A percentile compares a stretch with the other conserved stretches of the same genome.
Evolutionary conservation across 2,329 filamentous ascomycete genomes (phyloP).

Genomic region (Colletotrichum musicola): DNA sequence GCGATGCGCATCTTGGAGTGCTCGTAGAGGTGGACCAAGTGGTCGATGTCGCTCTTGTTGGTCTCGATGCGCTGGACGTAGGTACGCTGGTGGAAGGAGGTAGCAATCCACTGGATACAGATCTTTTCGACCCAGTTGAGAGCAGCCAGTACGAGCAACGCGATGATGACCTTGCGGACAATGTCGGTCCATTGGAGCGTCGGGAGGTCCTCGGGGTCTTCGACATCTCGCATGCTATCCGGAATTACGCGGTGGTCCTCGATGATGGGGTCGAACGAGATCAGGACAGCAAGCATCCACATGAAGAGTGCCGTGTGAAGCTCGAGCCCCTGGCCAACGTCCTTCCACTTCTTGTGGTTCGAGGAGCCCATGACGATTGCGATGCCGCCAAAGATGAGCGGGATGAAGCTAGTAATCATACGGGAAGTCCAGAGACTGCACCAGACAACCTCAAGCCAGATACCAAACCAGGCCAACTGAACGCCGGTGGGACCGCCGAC

Average conservation of each 20-base stretch:
- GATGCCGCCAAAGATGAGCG: slow-evolving; percentile 60
- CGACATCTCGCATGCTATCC: slow-evolving; percentile 49
- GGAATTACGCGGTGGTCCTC: slow-evolving; percentile 64
- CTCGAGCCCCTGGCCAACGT: slow-evolving; percentile 87
- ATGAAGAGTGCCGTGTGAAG: slow-evolving; percentile 88
- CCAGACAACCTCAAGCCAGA: slow-evolving; percentile 97
- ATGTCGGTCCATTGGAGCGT: slow-evolving; percentile 76
- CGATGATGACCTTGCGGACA: slow-evolving; percentile 87
- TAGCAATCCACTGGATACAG: slow-evolving; percentile 93
- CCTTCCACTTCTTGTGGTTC: slow-evolving; percentile 92
- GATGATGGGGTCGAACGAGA: slow-evolving; percentile 89
- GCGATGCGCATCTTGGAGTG: slow-evolving; percentile 83
- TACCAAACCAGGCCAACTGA: slow-evolving; percentile 87
- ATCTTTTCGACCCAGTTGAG: slow-evolving; percentile 94
- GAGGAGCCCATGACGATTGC: slow-evolving; percentile 84
- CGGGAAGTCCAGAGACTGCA: slow-evolving; percentile 85
- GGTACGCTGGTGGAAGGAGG: slow-evolving; percentile 90
- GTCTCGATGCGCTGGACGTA: slow-evolving; percentile 92
- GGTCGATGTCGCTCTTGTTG: slow-evolving; percentile 88
- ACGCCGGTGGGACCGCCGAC: slow-evolving; percentile 79
- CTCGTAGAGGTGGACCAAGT: slow-evolving; percentile 69
- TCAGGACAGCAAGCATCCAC: slow-evolving; percentile 88
- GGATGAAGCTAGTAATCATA: slow-evolving; percentile 65
- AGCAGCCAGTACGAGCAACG: slow-evolving; percentile 82
- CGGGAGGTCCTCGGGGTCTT: slow-evolving; percentile 58